Percentiles rank a stretch among this genome's conserved stretches.
These are phyloP conservation scores for Tetrapisispora iriomotensis DNA, from an alignment of 805 yeast species.

Conservation along the genomic window DNA sequence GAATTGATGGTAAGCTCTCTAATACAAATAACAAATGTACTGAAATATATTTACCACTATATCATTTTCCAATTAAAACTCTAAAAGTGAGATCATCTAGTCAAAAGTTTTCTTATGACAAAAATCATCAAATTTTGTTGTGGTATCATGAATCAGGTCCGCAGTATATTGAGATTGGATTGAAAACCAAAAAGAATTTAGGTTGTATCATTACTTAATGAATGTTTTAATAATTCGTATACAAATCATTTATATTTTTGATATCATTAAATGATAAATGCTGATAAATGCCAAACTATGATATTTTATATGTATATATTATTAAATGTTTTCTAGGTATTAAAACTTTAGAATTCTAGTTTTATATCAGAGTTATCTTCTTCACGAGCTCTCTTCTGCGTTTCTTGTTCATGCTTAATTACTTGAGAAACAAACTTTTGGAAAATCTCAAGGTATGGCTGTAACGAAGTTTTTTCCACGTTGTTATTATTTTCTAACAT, in stretches of 20 bases:
- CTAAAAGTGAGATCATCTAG: constrained; percentile 38
- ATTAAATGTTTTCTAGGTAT: neutral
- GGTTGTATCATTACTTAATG: neutral
- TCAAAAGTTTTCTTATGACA: constrained; percentile 48
- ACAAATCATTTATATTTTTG: neutral
- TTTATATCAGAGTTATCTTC: constrained; percentile 10
- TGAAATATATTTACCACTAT: constrained; percentile 55
- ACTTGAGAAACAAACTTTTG: constrained; percentile 49
- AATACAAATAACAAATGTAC: constrained; percentile 1
- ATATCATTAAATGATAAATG: no score
- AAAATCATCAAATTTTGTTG: constrained; percentile 44
- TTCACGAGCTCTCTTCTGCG: constrained; percentile 35
- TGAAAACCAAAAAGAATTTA: neutral
- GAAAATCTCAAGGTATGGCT: constrained; percentile 61
- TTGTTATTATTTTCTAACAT: constrained; percentile 41
- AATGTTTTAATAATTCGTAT: neutral
- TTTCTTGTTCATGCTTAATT: constrained; percentile 40
- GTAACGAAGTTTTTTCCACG: constrained; percentile 53
- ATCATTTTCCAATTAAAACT: constrained; percentile 53
- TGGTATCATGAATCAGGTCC: constrained; percentile 56
- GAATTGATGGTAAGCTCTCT: constrained; percentile 31
- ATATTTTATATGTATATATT: neutral
- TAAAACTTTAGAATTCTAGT: neutral
- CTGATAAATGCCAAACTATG: no score
- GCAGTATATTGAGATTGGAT: constrained; percentile 18